These are phyloP conservation scores for Macrotyloma uniflorum DNA, from an alignment of 306 rosid genomes.

Conservation along the genomic window DNA sequence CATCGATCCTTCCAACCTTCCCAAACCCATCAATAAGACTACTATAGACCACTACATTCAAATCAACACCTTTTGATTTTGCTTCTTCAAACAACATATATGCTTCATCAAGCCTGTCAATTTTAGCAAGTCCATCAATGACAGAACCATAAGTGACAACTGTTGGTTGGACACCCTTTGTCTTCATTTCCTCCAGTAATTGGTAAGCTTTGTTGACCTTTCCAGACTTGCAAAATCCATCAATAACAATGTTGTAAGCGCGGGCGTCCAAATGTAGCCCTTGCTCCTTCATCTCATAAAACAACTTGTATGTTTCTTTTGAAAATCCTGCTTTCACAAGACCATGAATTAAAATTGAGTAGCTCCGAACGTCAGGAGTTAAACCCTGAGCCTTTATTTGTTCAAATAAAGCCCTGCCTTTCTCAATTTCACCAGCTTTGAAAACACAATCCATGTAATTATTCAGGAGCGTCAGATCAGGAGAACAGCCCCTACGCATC, in stretches of 20 bases:
- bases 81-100: slow-evolving; percentile 98
- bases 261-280: slow-evolving; percentile 81
- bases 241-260: slow-evolving; percentile 80
- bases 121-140: slow-evolving; percentile 89
- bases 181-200: slow-evolving; percentile 89
- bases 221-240: slow-evolving; percentile 91
- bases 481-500: slow-evolving; percentile 67
- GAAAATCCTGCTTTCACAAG: slow-evolving; percentile 90
- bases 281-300: slow-evolving; percentile 83
- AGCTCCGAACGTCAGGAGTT: slow-evolving; percentile 76
- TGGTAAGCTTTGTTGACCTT: slow-evolving; percentile 93
- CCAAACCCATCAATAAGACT: slow-evolving; percentile 96
- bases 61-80: slow-evolving; percentile 71
- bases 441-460: slow-evolving; percentile 93
- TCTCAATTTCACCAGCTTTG: slow-evolving; percentile 83
- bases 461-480: slow-evolving; percentile 85
- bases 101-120: slow-evolving; percentile 95
- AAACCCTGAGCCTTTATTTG: slow-evolving; percentile 75
- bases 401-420: slow-evolving; percentile 82
- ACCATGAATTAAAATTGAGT: slow-evolving; percentile 86
- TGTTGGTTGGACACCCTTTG: slow-evolving; percentile 80
- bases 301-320: slow-evolving; percentile 71
- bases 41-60: slow-evolving; percentile 75
- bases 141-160: slow-evolving; percentile 91
- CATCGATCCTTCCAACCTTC: slow-evolving; percentile 95